A percentile compares a stretch with the other conserved stretches of the same genome.
Evolutionary conservation across 177 flowering plant species (phyloP).

Genomic region (Vitis hybrid): DNA sequence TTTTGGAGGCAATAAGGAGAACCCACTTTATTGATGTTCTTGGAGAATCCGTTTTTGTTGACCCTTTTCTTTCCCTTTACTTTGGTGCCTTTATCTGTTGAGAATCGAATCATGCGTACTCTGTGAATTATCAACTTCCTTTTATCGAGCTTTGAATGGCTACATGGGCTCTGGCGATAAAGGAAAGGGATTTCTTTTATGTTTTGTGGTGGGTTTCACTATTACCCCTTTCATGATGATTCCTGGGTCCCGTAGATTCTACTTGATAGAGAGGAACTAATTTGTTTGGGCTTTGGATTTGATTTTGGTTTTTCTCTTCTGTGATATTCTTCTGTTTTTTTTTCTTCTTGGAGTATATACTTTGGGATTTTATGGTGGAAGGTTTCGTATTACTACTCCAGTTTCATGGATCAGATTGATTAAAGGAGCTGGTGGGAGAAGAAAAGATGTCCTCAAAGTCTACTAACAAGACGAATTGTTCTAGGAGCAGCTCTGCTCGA

Average conservation of each 20-base stretch:
- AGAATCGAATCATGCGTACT: conserved; percentile 22
- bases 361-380: conserved; percentile 2
- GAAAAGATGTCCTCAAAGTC: conserved; percentile 60
- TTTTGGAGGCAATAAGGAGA: not conserved
- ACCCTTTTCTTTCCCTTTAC: conserved; percentile 12
- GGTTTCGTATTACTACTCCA: not conserved
- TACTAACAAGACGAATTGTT: conserved; percentile 41
- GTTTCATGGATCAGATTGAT: conserved; percentile 9
- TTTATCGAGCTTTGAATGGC: conserved; percentile 2
- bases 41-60: conserved; percentile 13
- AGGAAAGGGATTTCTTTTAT: conserved; percentile 5
- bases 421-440: not conserved
- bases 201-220: conserved; percentile 11
- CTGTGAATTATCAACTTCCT: conserved; percentile 1
- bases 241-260: conserved; percentile 25
- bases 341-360: not conserved
- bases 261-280: conserved; percentile 7
- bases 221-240: conserved; percentile 13
- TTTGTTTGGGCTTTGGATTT: conserved; percentile 4
- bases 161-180: not conserved
- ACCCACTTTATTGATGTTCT: conserved; percentile 10
- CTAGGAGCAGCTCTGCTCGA: conserved; percentile 57
- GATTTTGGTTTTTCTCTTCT: conserved; percentile 8
- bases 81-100: conserved; percentile 9
- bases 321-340: not conserved